Percentiles rank a stretch among this genome's conserved stretches.
Evolutionary conservation across 1,284 basidiomycete species (phyloP).

Genomic region (Butyriboletus appendiculatus): DNA sequence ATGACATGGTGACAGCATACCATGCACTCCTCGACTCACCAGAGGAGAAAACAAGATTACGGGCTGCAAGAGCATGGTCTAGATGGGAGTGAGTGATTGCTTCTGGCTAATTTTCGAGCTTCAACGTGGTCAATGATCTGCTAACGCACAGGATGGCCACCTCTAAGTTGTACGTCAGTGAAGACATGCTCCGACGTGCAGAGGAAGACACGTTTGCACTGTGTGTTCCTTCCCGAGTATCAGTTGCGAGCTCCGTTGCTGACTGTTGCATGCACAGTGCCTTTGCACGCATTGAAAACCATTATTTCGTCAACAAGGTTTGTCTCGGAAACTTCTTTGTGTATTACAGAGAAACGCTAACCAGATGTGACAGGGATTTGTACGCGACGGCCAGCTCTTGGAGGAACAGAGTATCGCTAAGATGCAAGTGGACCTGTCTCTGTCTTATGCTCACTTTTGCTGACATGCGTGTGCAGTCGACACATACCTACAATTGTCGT

Average conservation of each 20-base stretch:
- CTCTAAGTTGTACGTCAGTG: conserved; percentile 71
- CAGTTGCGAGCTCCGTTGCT: background rate
- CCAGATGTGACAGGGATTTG: conserved; percentile 66
- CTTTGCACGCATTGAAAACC: conserved; percentile 91
- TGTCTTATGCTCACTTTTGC: conserved; percentile 4
- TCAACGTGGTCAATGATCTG: conserved; percentile 4
- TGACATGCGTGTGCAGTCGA: conserved; percentile 50
- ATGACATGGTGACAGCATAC: conserved; percentile 84
- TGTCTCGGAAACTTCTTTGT: conserved; percentile 14
- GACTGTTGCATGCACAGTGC: conserved; percentile 49
- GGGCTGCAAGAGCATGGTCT: conserved; percentile 85
- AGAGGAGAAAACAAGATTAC: conserved; percentile 66
- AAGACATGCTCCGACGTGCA: conserved; percentile 67
- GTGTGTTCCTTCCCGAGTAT: conserved; percentile 42
- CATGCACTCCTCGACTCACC: conserved; percentile 78
- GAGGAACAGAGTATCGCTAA: conserved; percentile 86
- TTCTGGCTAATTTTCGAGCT: background rate
- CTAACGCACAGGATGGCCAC: conserved; percentile 68
- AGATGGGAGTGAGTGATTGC: conserved; percentile 77
- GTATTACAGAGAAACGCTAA: conserved; percentile 5
- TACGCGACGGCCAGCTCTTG: conserved; percentile 88
- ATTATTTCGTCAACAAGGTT: conserved; percentile 85
- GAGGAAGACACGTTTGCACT: conserved; percentile 76
- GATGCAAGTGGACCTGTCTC: conserved; percentile 57
- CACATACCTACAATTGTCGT: conserved; percentile 85